Evolutionary conservation across 371 early-diverging fungal genomes (phyloP).

Genomic region (Funneliformis caledonium): DNA sequence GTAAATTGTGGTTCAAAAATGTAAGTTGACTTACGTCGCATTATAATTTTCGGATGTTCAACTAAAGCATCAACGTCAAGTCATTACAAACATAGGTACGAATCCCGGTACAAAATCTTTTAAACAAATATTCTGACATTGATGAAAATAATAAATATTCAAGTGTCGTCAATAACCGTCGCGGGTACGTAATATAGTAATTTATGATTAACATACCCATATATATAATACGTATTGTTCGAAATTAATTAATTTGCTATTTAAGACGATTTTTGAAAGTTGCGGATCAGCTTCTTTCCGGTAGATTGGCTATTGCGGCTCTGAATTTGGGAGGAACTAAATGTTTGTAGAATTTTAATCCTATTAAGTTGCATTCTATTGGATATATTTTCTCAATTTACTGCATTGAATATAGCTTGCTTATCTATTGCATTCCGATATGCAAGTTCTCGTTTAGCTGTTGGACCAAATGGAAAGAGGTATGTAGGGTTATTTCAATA

Average conservation of each 20-base stretch:
- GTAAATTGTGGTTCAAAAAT: conserved; percentile 54
- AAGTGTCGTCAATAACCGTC: conserved; percentile 56
- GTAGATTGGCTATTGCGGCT: conserved; percentile 70
- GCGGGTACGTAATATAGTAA: conserved; percentile 52
- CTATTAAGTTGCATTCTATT: neutral
- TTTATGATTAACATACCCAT: neutral
- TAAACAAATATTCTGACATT: conserved; percentile 73
- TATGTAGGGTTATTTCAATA: conserved; percentile 22
- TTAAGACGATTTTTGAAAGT: conserved; percentile 69
- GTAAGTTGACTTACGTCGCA: conserved; percentile 24
- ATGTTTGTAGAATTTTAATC: conserved; percentile 23
- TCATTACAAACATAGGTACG: conserved; percentile 47
- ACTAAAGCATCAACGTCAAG: neutral
- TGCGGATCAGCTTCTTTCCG: conserved; percentile 73
- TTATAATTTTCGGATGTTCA: neutral
- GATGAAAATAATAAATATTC: conserved; percentile 60
- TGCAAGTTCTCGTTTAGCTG: conserved; percentile 66
- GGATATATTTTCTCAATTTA: neutral
- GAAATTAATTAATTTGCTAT: conserved; percentile 14
- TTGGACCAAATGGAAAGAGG: conserved; percentile 73
- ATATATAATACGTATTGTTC: neutral
- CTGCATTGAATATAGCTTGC: conserved; percentile 39
- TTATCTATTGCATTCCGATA: conserved; percentile 68
- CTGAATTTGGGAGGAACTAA: conserved; percentile 69
- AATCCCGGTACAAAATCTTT: conserved; percentile 66